phyloP scores from a whole-genome alignment of 1,139 yeast species.

The Scheffersomyces titani region DNA sequence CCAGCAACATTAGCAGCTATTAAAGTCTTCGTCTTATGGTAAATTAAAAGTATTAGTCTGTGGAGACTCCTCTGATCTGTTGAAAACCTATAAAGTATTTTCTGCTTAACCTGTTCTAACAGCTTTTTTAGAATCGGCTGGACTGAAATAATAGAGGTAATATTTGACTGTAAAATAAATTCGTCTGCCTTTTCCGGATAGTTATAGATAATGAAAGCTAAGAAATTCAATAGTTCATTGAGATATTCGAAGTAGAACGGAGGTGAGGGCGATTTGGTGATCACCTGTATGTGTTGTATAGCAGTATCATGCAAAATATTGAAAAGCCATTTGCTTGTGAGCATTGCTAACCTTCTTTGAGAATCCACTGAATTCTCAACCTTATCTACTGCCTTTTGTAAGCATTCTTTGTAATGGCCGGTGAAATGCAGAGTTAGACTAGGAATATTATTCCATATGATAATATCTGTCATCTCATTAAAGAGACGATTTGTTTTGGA shows the following conservation, averaged over 20 bases:
- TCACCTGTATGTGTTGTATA: background rate
- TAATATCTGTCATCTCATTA: conserved; percentile 20
- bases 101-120: background rate
- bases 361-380: background rate
- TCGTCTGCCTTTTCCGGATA: background rate
- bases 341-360: background rate
- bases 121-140: background rate
- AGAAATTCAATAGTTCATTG: background rate
- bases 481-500: background rate
- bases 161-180: background rate
- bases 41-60: background rate
- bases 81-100: background rate
- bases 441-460: conserved; percentile 32
- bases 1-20: background rate
- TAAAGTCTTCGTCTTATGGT: background rate
- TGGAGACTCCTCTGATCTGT: background rate
- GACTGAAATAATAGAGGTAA: background rate
- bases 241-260: background rate
- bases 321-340: conserved; percentile 3
- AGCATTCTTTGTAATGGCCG: background rate
- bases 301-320: background rate
- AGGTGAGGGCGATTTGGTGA: background rate
- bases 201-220: background rate
- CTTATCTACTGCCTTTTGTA: conserved; percentile 5
- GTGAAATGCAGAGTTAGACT: conserved; percentile 12